Base-by-base conservation (phyloP, 805 yeast species). In the Brettanomyces bruxellensis region DNA sequence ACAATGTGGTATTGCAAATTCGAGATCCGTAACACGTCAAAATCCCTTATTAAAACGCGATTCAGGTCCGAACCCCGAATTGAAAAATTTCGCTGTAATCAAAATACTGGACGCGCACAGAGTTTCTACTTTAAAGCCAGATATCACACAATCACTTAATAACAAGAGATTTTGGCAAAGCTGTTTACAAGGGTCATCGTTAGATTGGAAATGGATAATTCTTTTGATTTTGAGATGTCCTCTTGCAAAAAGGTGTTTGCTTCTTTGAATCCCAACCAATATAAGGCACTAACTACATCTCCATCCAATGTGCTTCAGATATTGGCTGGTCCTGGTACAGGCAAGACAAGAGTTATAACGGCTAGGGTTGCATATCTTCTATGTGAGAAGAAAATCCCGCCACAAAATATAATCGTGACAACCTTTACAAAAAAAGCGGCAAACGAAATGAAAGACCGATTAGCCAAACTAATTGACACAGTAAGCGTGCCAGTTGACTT, bases 341-440 rank as follows among this genome's bases (percentile, higher is more conserved):
- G 83, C 4, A 91, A 91, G 62, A 91, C 99, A 2, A 81, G 80
- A 59, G 91, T 93, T 1, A 63, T 91, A 28, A 81, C 87, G 0
- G 73, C 88, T 1, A 69, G 96, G 40, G 93, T 90, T 8, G 90
- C 90, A 0, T 76, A 80, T 55, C 66, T 90, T 28, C 53, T 90
- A 6, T 49, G 76, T 3, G 61, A 72, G 7, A 69, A 75, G 34
- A 63, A 71, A 1, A 61, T 86, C 0, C 67, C 70, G 1, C 90
- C 97, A 0, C 68, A 71, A 34, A 66, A 74, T 41, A 73, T 93
- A 18, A 75, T 91, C 1, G 93, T 90, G 22, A 87, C 96, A 5
- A 90, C 98, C 0, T 91, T 91, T 67, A 91, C 98, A 11, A 86
- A 86, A 55, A 86, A 85, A 55, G 98, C 99, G 0, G 95, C 97